Percentiles rank a stretch among this genome's conserved stretches.
phyloP scores from a whole-genome alignment of 106 monocot genomes.

The Apostasia shenzhenica region DNA sequence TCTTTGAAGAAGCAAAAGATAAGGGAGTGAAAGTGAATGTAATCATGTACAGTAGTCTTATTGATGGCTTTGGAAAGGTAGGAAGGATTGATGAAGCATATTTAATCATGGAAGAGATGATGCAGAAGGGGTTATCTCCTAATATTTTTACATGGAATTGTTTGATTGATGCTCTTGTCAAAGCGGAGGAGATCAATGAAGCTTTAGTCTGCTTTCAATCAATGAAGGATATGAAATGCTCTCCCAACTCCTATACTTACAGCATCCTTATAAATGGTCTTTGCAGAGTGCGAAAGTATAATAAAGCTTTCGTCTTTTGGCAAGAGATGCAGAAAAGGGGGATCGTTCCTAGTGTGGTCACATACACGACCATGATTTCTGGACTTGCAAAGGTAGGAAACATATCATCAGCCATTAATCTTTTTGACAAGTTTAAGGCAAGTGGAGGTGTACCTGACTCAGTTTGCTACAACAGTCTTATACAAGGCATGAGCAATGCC shows the following conservation, averaged over 20 bases:
- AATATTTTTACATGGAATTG: conserved; percentile 97
- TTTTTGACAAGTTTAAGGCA: conserved; percentile 84
- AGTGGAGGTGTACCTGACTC: conserved; percentile 87
- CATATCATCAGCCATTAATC: conserved; percentile 60
- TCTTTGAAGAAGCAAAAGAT: conserved; percentile 98
- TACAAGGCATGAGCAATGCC: conserved; percentile 91
- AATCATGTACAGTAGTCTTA: conserved; percentile 77
- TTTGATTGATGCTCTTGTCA: conserved; percentile 82
- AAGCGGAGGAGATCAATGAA: conserved; percentile 91
- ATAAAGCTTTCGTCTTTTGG: conserved; percentile 97
- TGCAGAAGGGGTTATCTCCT: conserved; percentile 74
- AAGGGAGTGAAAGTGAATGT: conserved; percentile 70
- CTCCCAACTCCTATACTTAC: conserved; percentile 80
- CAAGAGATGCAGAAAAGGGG: conserved; percentile 96
- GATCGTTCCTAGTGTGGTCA: conserved; percentile 66
- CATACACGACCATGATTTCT: conserved; percentile 91
- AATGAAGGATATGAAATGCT: conserved; percentile 93
- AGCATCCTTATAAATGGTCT: conserved; percentile 92
- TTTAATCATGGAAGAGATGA: conserved; percentile 97
- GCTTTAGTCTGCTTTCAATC: conserved; percentile 92
- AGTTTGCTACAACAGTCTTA: conserved; percentile 70
- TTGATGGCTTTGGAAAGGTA: conserved; percentile 94
- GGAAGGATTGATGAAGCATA: conserved; percentile 99
- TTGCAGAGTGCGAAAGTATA: conserved; percentile 87
- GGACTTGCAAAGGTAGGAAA: conserved; percentile 92